Base-by-base conservation (phyloP, 768 basidiomycete species). In the Russula lepida region DNA sequence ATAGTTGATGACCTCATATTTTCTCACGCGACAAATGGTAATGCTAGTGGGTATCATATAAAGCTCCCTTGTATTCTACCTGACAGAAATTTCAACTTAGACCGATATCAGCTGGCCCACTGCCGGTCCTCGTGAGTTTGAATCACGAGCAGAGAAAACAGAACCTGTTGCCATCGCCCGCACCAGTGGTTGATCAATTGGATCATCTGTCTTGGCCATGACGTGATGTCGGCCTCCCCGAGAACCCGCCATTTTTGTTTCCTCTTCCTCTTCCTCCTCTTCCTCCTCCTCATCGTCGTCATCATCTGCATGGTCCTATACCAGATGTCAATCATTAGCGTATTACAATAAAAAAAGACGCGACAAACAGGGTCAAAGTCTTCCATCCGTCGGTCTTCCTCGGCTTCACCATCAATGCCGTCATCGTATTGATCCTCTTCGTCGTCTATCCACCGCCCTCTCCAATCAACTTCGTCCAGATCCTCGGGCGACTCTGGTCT, bases 391-490 rank as follows among this genome's bases (percentile, higher is more conserved):
- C 85, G 79, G 70, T 89, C 89, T 62, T 79, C 77, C 25, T 71
- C 73, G 12, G 68, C 66, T 43, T 74, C 64, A n/a, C 58, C 76
- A 2, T 76, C 78, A 2, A 75, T 77, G 2, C 76, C 79, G 8
- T 79, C 79, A 1, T 76, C 83, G 35, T 87, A 81, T 37, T 85
- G 84, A 25, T 87, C 85, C 19, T 89, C 86, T 35, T 85, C 84
- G 32, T 86, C 86, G 21, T 86, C 85, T 63, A 91, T 84, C 92
- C 93, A 98, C 53, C 89, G 77, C 6, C 95, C 95, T 60, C 89
- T 81, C 84, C 86, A 92, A 71, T 97, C 95, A 32, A 97, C 94
- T 68, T 80, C 77, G 67, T 94, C 92, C 68, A 98, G 73, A 68
- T 95, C 92, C 57, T 82, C 81, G 1, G 85, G 80, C 60, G 78